Evolutionary conservation across 2,329 filamentous ascomycete genomes (phyloP), one percentile per base, ranked within the genome.

Genomic region (Sordariomycetes sp.): DNA sequence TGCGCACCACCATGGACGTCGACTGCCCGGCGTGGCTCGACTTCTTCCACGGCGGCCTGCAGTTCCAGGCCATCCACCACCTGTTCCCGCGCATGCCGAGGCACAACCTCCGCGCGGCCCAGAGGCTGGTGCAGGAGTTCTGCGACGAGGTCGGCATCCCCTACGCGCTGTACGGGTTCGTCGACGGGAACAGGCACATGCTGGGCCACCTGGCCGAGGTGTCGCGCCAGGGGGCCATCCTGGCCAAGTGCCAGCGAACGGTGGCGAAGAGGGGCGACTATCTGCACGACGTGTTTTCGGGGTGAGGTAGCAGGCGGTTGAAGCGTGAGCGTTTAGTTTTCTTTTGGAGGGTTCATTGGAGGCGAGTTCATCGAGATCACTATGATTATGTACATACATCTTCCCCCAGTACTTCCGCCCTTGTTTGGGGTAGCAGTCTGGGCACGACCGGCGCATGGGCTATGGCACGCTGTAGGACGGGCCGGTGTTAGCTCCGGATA

Each of bases 1-100:
- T 96, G 53, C 86, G 92, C 64, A 96, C 91, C 1, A 96, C 91
- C 14, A 96, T 96, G 90, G 90, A 96, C 62, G 85, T 96, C 24
- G 90, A 94, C 68, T 96, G 90, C 67, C 89, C 90, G 0, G 77
- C 80, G 14, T 96, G 91, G 90, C 77, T 96, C 14, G 90, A 96
- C 68, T 96, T 91, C 68, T 82, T 96, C 70, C 90, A 96, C 65
- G 90, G 90, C 24, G 91, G 90, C 3, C 75, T 96, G 61, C 91
- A 96, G 70, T 96, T 96, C 71, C 90, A 96, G 71, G 90, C 87
- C 8, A 86, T 96, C 56, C 90, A 96, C 67, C 90, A 96, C 68
- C 74, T 96, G 24, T 96, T 86, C 68, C 90, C 90, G 1, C 82
- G 90, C 12, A 84, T 96, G 61, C 91, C 91, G 11, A 79, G 90